Percentiles rank a stretch among this genome's conserved stretches.
Evolutionary conservation across 306 rosid genomes (phyloP).

Genomic region (Myrica gale): DNA sequence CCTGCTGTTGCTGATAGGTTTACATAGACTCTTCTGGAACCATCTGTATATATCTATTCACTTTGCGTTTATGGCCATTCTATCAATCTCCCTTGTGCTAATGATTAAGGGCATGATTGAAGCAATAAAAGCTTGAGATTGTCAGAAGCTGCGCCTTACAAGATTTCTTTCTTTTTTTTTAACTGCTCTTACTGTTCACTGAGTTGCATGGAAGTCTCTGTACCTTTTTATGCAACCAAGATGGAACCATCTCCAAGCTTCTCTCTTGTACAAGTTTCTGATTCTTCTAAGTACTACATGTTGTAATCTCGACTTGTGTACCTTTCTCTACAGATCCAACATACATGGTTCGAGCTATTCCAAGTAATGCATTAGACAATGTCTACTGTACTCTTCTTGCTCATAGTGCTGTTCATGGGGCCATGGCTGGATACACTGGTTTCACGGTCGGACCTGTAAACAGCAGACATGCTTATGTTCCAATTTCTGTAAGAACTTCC

Average conservation of each 20-base stretch:
- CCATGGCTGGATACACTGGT: conserved; percentile 95
- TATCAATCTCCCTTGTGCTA: background rate
- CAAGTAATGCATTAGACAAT: conserved; percentile 95
- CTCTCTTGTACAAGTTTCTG: background rate
- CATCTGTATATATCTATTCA: background rate
- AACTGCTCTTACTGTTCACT: background rate
- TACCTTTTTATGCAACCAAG: background rate
- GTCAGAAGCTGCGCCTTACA: background rate
- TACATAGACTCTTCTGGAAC: background rate
- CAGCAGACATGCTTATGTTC: conserved; percentile 83
- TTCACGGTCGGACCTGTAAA: conserved; percentile 91
- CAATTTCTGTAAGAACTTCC: conserved; percentile 71
- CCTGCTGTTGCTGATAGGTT: background rate
- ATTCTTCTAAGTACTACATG: background rate
- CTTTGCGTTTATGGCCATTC: background rate
- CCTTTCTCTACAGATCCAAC: conserved; percentile 76
- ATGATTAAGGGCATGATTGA: background rate
- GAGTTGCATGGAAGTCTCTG: background rate
- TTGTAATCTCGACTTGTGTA: background rate
- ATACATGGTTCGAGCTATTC: conserved; percentile 95
- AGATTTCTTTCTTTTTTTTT: background rate
- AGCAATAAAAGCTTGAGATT: background rate
- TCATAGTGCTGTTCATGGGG: conserved; percentile 91
- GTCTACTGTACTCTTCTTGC: conserved; percentile 96
- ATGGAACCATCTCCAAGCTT: background rate